Evolutionary conservation across 1,284 basidiomycete genomes (phyloP).

Genomic region (Sparassis latifolia): DNA sequence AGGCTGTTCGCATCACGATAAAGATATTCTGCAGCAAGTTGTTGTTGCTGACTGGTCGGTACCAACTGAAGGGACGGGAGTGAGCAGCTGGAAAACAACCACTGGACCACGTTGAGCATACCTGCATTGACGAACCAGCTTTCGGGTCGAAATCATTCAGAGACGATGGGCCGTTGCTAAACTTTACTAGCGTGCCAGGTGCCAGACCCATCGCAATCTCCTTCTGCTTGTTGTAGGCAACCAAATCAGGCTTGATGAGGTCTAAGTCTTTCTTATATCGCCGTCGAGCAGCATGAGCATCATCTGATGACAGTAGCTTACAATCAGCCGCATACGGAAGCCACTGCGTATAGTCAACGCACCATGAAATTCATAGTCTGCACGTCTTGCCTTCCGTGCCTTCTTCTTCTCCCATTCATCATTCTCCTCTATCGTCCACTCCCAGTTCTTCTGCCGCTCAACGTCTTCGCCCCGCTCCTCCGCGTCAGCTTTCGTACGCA

Average conservation of each 20-base stretch:
- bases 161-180: conserved; percentile 30
- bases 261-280: conserved; percentile 90
- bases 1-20: conserved; percentile 89
- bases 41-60: conserved; percentile 53
- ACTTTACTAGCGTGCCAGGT: conserved; percentile 51
- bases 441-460: conserved; percentile 84
- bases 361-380: conserved; percentile 80
- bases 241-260: conserved; percentile 80
- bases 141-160: conserved; percentile 48
- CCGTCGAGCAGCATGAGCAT: conserved; percentile 81
- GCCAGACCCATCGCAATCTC: conserved; percentile 73
- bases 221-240: conserved; percentile 82
- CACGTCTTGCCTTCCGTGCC: conserved; percentile 66
- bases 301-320: conserved; percentile 48
- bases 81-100: neutral
- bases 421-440: conserved; percentile 92
- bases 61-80: conserved; percentile 31
- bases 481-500: conserved; percentile 83
- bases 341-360: conserved; percentile 24
- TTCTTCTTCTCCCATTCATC: conserved; percentile 90
- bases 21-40: conserved; percentile 68
- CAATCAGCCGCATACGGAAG: neutral
- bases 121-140: conserved; percentile 35
- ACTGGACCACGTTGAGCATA: conserved; percentile 16
- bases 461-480: conserved; percentile 79